Evolutionary conservation across 2,329 filamentous ascomycete species (phyloP).

Genomic region (Arthroderma sp.): DNA sequence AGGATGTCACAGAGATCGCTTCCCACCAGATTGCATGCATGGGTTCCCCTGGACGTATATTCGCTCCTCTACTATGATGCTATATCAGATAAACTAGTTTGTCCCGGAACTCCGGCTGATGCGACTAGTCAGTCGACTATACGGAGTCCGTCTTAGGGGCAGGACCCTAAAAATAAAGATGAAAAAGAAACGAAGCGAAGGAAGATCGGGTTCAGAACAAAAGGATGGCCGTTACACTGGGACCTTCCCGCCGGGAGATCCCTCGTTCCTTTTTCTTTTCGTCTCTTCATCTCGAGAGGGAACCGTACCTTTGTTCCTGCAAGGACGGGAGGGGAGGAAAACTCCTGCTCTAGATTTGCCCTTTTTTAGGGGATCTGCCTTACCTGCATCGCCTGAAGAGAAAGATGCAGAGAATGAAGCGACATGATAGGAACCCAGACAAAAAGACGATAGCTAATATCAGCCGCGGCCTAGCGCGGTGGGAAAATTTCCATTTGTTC

Average conservation of each 20-base stretch:
- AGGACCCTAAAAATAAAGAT: background rate
- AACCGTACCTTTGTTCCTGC: background rate
- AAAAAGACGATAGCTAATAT: too few species aligned
- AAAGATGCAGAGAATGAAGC: background rate
- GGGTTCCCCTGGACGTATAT: background rate
- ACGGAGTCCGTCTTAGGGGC: too few species aligned
- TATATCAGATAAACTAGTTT: background rate
- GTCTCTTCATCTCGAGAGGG: background rate
- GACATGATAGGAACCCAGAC: too few species aligned
- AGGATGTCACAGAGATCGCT: background rate
- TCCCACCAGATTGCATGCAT: background rate
- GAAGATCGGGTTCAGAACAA: background rate
- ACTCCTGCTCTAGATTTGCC: background rate
- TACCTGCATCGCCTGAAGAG: too few species aligned
- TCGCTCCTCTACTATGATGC: background rate
- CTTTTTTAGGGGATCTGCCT: background rate
- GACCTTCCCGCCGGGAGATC: background rate
- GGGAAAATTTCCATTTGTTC: background rate
- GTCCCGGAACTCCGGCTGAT: background rate
- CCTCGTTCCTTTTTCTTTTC: background rate
- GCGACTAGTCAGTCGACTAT: too few species aligned
- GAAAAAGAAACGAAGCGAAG: background rate
- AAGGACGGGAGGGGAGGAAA: background rate
- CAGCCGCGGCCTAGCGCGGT: background rate
- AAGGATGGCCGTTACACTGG: slow-evolving; percentile 4